phyloP scores from a whole-genome alignment of 495 filamentous ascomycete genomes.

The Aspergillus incahuasiensis region DNA sequence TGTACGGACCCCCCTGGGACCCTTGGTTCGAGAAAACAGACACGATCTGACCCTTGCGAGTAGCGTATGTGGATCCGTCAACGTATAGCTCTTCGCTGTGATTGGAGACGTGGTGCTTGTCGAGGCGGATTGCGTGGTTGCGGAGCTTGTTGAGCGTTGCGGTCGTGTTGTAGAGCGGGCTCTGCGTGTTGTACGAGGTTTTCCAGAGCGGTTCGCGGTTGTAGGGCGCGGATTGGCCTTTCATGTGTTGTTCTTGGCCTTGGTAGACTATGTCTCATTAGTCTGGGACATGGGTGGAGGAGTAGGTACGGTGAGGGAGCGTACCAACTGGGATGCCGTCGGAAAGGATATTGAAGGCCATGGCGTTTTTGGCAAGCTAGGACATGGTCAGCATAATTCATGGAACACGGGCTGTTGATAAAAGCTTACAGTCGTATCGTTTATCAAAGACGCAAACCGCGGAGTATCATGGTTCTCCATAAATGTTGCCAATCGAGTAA shows the following conservation, averaged over 20 bases:
- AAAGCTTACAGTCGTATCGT: conserved; percentile 4
- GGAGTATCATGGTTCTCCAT: conserved; percentile 65
- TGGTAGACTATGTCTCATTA: conserved; percentile 36
- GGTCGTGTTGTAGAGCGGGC: conserved; percentile 54
- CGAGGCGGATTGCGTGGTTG: conserved; percentile 47
- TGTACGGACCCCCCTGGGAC: conserved; percentile 31
- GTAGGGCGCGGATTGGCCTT: conserved; percentile 49
- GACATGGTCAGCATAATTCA: neutral
- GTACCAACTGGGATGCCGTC: conserved; percentile 52
- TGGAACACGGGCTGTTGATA: neutral
- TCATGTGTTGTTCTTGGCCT: conserved; percentile 65
- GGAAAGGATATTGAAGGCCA: conserved; percentile 62
- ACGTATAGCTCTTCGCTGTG: conserved; percentile 45
- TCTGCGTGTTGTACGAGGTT: conserved; percentile 50
- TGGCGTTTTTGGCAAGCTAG: conserved; percentile 54
- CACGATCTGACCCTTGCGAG: conserved; percentile 59
- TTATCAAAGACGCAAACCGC: conserved; percentile 46
- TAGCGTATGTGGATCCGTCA: conserved; percentile 48
- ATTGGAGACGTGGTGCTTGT: conserved; percentile 44
- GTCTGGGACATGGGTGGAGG: neutral
- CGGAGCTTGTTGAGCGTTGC: conserved; percentile 55
- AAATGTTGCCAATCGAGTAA: conserved; percentile 57
- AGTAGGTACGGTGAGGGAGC: neutral
- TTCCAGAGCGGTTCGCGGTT: conserved; percentile 68
- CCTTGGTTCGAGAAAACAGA: conserved; percentile 55